These are phyloP conservation scores for Borovskyia barvae DNA, from an alignment of 208 protist species.

Conservation along the genomic window DNA sequence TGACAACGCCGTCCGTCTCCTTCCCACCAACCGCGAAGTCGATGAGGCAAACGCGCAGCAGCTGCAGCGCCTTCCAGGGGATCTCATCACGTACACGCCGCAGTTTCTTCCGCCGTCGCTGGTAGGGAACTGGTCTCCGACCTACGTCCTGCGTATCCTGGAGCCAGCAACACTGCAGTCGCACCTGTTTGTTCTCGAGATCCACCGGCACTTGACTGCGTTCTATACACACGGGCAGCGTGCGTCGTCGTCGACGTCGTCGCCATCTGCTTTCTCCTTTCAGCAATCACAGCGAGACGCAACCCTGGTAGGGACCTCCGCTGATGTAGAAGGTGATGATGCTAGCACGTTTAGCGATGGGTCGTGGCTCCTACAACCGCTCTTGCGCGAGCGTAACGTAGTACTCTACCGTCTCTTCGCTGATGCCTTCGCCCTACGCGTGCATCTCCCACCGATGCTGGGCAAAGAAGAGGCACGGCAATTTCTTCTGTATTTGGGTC, in stretches of 20 bases:
- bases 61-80: conserved; percentile 61
- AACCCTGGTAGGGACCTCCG: background rate
- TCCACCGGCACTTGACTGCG: conserved; percentile 33
- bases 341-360: conserved; percentile 11
- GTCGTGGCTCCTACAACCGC: conserved; percentile 14
- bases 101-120: conserved; percentile 56
- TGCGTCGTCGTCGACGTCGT: background rate
- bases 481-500: conserved; percentile 34
- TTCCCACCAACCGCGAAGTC: conserved; percentile 84
- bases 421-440: conserved; percentile 75
- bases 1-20: conserved; percentile 64
- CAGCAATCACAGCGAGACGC: background rate
- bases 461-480: conserved; percentile 31
- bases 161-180: conserved; percentile 15
- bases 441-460: conserved; percentile 64
- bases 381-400: conserved; percentile 27
- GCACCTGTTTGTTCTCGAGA: conserved; percentile 4
- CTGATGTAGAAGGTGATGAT: background rate
- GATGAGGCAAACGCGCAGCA: conserved; percentile 55
- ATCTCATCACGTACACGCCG: conserved; percentile 51
- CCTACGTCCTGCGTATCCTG: conserved; percentile 56
- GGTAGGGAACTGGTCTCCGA: conserved; percentile 62
- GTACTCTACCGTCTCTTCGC: conserved; percentile 80
- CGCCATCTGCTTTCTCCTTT: background rate
- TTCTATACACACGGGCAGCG: conserved; percentile 29